Evolutionary conservation across 164 flowering plant species (phyloP), one percentile per base, ranked within the genome.

Genomic region (Chimonanthus praecox): DNA sequence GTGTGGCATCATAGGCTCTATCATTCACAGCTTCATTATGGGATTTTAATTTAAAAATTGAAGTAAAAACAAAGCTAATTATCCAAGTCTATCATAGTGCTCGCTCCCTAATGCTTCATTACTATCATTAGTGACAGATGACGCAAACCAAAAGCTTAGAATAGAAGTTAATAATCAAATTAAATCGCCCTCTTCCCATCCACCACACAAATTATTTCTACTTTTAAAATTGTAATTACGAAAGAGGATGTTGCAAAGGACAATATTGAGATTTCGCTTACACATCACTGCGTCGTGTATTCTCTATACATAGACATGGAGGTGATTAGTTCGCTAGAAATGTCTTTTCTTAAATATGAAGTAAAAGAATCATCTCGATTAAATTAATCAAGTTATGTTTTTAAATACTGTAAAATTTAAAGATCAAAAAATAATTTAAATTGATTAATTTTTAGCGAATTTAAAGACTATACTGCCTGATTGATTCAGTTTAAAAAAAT

Each of bases 101-200:
- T 48, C 5, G 4, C 47, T 68, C 21, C 47, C 51, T 6, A 48
- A 68, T 44, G 51, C 50, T 68, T 48, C 70, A 51, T 6, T 47
- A n/a, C 10, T 68, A 68, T 68, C 70, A 47, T 68, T 68, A 68
- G 70, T 68, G 54, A 33, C 13, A 47, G 18, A 18, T 47, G 54
- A 68, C 15, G 70, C 43, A 66, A 65, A 1, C 11, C 47, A 66
- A 44, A 66, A 33, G 48, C 48, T 45, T 45, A 66, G 43, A 9
- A 43, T 13, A 45, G 6, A 66, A 33, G 11, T 45, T 9, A 8
- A 11, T 9, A 43, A 11, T 44, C 68, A 66, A 66, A 33, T 4
- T 15, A 66, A 66, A 4, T 66, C n/a, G 43, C 48, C 8, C 48
- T 66, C 11, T 10, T 54, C 16, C 60, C 60, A 54, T 54, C 60